Evolutionary conservation across 2,329 filamentous ascomycete genomes (phyloP), one percentile per base, ranked within the genome.

Genomic region (Diaporthe capsici): DNA sequence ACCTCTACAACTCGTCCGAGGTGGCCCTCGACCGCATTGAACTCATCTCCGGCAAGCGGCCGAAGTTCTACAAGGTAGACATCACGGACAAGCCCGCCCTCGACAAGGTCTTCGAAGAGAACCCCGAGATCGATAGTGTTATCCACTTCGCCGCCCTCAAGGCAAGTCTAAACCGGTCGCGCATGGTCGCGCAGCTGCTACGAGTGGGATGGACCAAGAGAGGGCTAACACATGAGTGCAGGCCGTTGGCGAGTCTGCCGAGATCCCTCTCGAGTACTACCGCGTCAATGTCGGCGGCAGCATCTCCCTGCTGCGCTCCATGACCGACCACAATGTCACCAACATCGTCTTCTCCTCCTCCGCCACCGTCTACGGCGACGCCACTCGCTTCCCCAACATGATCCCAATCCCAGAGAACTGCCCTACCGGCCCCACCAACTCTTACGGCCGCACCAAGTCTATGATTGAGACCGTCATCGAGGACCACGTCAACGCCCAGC

Each of bases 331-430:
- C 89, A 93, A 96, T 86, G 96, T 99, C 80, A 91, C 92, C 86
- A 98, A 98, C 89, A 97, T 99, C 82, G 97, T 99, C 86, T 99
- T 99, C 88, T 98, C 96, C 77, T 98, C 95, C 78, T 98, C 96
- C 1, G 97, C 97, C 47, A 99, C 97, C 80, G 97, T 99, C 79
- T 99, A 99, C 85, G 97, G 97, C 83, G 97, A 99, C 86, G 97
- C 96, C 72, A 98, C 97, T 61, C 94, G 95, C 83, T 95, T 98
- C 87, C 92, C 94, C 80, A 94, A 97, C 90, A 99, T 99, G 97
- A 99, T 99, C 79, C 97, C 97, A 78, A 99, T 99, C 82, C 97
- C 97, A 71, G 97, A 99, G 88, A 89, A 94, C 85, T 99, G 97
- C 90, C 97, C 97, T 76, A 95, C 98, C 78, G 96, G 95, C 71